Base-by-base conservation (phyloP, 2,329 filamentous ascomycete species). In the Hirsutella rhossiliensis region DNA sequence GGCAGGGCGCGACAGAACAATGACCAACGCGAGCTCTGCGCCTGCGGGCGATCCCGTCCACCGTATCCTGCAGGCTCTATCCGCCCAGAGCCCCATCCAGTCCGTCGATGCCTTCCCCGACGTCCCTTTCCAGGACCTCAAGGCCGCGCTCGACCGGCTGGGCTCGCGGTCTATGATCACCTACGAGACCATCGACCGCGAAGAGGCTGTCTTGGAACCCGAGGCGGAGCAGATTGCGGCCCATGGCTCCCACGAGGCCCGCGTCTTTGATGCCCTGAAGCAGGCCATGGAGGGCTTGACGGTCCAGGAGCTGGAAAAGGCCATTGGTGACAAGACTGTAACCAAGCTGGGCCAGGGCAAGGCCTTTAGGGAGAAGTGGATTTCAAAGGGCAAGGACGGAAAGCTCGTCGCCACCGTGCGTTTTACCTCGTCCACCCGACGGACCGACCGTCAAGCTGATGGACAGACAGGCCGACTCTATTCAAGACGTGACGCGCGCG, bases 271-370 rank as follows among this genome's bases (percentile, higher is more conserved):
- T 56, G 84, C 83, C 0, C 69, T 90, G 45, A 73, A 76, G 53
- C 69, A 75, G 51, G 81, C 83, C 28, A 61, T 88, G 51, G 87
- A 90, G 58, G 89, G 88, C 19, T 72, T 96, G 62, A 84, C 84
- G 51, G 83, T 97, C 47, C 69, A 75, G 51, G 85, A 90, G 52
- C 69, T 89, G 45, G 76, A 82, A 65, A 70, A 69, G 59, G 69
- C 69, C 44, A 80, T 90, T 51, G 83, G 84, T 45, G 79, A 84
- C 62, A 85, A 86, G 62, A 80, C 69, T 40, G 82, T 78, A 38
- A 73, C 82, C 41, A 90, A 87, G 67, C 72, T 96, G 48, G 92
- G 92, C n/a, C 84, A 92, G 62, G 88, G 88, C 55, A 94, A 92
- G 68, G 90, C 90, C 30, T 95, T 97, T 71, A 94, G 78, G 60